A percentile compares a stretch with the other conserved stretches of the same genome.
Evolutionary conservation across 2,329 filamentous ascomycete genomes (phyloP).

Genomic region (Ophiostoma montium): DNA sequence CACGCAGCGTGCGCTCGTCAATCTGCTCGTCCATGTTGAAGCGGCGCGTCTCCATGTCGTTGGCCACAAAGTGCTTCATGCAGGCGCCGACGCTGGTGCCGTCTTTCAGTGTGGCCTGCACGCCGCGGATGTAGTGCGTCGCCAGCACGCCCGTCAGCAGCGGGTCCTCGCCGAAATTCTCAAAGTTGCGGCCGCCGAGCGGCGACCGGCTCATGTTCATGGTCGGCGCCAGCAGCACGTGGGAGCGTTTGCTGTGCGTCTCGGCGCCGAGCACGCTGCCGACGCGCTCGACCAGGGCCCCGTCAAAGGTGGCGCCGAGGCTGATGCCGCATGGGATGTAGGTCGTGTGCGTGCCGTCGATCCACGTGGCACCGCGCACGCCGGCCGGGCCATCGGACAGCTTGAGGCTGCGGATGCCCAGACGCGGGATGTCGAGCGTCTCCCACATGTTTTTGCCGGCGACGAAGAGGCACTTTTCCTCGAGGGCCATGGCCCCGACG

Average conservation of each 20-base stretch:
- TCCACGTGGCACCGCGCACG: constrained; percentile 53
- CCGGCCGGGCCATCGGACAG: constrained; percentile 58
- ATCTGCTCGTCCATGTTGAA: constrained; percentile 51
- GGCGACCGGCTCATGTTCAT: constrained; percentile 42
- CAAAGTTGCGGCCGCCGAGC: constrained; percentile 48
- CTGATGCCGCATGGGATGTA: constrained; percentile 68
- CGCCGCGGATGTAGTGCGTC: constrained; percentile 5
- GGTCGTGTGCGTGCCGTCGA: constrained; percentile 57
- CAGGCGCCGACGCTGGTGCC: constrained; percentile 2
- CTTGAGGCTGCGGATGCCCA: constrained; percentile 24
- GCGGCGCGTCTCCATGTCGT: constrained; percentile 57
- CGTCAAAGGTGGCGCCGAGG: constrained; percentile 39
- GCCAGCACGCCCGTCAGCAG: constrained; percentile 17
- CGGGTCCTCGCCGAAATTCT: constrained; percentile 45
- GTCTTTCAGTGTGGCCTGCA: constrained; percentile 1
- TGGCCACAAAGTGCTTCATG: constrained; percentile 45
- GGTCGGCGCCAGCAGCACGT: constrained; percentile 45
- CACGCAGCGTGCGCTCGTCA: constrained; percentile 49
- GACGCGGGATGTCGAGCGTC: constrained; percentile 10
- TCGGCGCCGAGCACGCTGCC: constrained; percentile 36
- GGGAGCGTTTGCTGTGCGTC: constrained; percentile 41
- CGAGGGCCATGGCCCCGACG: constrained; percentile 6
- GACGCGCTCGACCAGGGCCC: constrained; percentile 1
- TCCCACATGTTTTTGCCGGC: constrained; percentile 12
- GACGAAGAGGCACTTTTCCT: constrained; percentile 11